A percentile compares a stretch with the other conserved stretches of the same genome.
Evolutionary conservation across 331 rosid species (phyloP).

Genomic region (Pyrus hybrid): DNA sequence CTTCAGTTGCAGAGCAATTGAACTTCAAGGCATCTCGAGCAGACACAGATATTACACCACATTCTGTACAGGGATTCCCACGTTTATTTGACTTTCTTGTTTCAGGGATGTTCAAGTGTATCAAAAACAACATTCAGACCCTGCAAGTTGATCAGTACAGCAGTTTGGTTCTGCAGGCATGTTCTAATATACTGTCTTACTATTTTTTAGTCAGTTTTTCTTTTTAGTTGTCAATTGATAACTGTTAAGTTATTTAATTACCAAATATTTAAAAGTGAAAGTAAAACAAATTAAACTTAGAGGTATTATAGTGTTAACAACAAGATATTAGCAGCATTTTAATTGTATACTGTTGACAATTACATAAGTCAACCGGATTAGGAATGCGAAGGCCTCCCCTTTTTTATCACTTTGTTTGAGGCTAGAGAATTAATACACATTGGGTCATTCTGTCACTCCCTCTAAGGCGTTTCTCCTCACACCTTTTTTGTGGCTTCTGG

Average conservation of each 20-base stretch:
- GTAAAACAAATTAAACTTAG: not conserved
- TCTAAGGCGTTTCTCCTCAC: too few relatives aligned
- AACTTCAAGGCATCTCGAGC: conserved; percentile 40
- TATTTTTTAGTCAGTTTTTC: not conserved
- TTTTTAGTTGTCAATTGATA: not conserved
- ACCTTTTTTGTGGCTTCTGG: too few relatives aligned
- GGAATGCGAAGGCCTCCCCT: too few relatives aligned
- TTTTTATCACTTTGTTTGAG: too few relatives aligned
- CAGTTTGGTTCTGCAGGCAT: conserved; percentile 88
- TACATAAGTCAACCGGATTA: not conserved
- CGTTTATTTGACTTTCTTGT: conserved; percentile 56
- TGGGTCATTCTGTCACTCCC: too few relatives aligned
- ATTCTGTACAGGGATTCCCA: conserved; percentile 50
- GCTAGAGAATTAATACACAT: too few relatives aligned
- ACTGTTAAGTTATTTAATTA: not conserved
- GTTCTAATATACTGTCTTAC: conserved; percentile 4
- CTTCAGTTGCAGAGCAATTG: conserved; percentile 52
- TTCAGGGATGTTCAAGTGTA: conserved; percentile 43
- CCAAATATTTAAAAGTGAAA: too few relatives aligned
- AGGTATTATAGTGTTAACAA: not conserved
- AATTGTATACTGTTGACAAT: not conserved
- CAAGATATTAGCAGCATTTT: not conserved
- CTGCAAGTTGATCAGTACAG: conserved; percentile 68
- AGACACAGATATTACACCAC: conserved; percentile 22
- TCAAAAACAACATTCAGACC: conserved; percentile 33